These are phyloP conservation scores for Pyrenophora graminea DNA, from an alignment of 2,329 filamentous ascomycete species.

Conservation along the genomic window DNA sequence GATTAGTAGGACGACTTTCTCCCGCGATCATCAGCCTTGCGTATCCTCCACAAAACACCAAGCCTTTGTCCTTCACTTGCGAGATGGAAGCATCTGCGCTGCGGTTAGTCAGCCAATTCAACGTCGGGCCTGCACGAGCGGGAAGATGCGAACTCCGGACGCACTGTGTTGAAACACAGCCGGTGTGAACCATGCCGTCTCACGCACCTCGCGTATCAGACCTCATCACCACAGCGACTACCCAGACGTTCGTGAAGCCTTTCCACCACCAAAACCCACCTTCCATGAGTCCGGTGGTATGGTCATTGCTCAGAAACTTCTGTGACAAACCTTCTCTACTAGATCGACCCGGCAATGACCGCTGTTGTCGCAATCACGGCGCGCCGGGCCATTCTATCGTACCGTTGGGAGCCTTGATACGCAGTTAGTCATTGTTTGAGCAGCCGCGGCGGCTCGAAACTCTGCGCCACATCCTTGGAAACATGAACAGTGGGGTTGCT, in stretches of 20 bases:
- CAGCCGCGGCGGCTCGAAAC: constrained; percentile 38
- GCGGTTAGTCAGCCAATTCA: background rate
- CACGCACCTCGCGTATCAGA: constrained; percentile 42
- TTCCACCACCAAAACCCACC: constrained; percentile 21
- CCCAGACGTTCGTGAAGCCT: constrained; percentile 45
- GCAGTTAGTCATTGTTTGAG: constrained; percentile 21
- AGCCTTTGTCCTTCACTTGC: background rate
- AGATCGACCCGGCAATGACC: constrained; percentile 30
- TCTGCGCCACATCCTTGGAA: constrained; percentile 32
- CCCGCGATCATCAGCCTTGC: constrained; percentile 16
- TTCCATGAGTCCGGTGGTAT: constrained; percentile 25
- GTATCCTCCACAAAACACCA: constrained; percentile 7
- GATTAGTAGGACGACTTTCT: constrained; percentile 19
- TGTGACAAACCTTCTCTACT: constrained; percentile 26
- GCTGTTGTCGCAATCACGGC: constrained; percentile 20
- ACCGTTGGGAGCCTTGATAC: constrained; percentile 29
- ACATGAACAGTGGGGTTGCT: constrained; percentile 31
- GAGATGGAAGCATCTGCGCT: background rate
- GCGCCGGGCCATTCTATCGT: constrained; percentile 25
- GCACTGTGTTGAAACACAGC: constrained; percentile 33
- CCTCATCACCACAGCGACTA: constrained; percentile 32
- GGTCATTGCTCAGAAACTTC: constrained; percentile 17
- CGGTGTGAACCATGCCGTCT: constrained; percentile 33
- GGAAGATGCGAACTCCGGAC: constrained; percentile 4
- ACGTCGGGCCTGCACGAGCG: constrained; percentile 7